Conservation (phyloP, 768 basidiomycete genomes). For the Boletus coccyginus region DNA sequence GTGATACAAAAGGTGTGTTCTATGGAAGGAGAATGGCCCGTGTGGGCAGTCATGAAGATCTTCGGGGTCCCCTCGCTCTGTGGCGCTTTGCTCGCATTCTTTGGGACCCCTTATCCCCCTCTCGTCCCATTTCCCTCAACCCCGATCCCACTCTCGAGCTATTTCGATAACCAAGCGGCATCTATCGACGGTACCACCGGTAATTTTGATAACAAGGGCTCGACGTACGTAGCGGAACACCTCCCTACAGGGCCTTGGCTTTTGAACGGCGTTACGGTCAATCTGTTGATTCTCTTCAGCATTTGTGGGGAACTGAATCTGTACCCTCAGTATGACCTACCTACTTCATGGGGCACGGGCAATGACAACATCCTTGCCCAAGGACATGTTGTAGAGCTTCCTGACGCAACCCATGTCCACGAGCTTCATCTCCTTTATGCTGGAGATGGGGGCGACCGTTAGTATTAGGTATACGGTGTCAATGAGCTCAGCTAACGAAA, state of each 20-base stretch:
- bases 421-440: conserved; percentile 50
- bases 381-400: conserved; percentile 39
- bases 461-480: conserved; percentile 6
- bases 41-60: conserved; percentile 9
- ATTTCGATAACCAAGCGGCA: conserved; percentile 45
- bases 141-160: conserved; percentile 25
- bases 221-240: conserved; percentile 40
- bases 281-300: neutral
- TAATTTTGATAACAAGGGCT: conserved; percentile 39
- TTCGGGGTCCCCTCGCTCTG: conserved; percentile 25
- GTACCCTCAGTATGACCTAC: conserved; percentile 41
- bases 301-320: neutral
- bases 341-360: conserved; percentile 37
- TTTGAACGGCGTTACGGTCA: conserved; percentile 40
- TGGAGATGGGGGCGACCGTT: conserved; percentile 38
- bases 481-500: neutral
- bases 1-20: conserved; percentile 13
- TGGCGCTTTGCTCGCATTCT: conserved; percentile 17
- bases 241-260: conserved; percentile 39
- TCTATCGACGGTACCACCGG: conserved; percentile 36
- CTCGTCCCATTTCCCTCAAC: conserved; percentile 33
- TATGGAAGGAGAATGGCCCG: conserved; percentile 7
- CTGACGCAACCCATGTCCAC: conserved; percentile 37
- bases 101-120: conserved; percentile 9
- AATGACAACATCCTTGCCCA: conserved; percentile 46